Evolutionary conservation across 2,329 filamentous ascomycete species (phyloP), one percentile per base, ranked within the genome.

Genomic region (Aspergillus sp.): DNA sequence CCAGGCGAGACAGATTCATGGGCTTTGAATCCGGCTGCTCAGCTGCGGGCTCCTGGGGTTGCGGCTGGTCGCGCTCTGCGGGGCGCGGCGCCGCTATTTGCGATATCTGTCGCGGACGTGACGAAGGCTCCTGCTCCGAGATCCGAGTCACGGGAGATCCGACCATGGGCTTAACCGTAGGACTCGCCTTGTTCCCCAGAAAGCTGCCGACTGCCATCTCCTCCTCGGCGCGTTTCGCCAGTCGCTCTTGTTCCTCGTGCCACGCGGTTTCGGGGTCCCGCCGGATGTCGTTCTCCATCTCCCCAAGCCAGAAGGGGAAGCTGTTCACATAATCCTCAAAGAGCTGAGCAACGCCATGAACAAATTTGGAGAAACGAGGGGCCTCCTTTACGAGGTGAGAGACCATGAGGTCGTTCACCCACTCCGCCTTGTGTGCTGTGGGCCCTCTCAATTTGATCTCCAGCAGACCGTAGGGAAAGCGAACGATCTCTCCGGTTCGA

Each of bases 281-380:
- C 66, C 94, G 89, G 71, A 99, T 99, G 72, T 99, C 95, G 32
- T 86, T 91, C 72, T 97, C 94, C 49, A 98, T 83, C 63, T 96
- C 90, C 69, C 89, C 89, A 36, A 98, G 85, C 95, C 95, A 99
- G 80, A 98, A 97, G 14, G 95, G 95, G 70, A 98, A 87, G 63
- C 87, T 93, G 78, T 98, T 98, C 75, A 99, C 93, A 71, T 96
- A 87, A 75, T 99, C 92, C 70, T 98, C 95, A 67, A 98, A 98
- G 2, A 99, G 83, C 45, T 89, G 88, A 7, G 94, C 93, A 4
- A 96, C 88, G 62, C 95, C 95, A 69, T 99, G 94, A 2, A 96
- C 90, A 68, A 98, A 99, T 75, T 99, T 99, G 69, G 92, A 97
- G 79, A 99, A 99, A 54, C 90, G 87, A 1, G 93, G 91, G 0